Base-by-base conservation (phyloP, 75 land plant species). In the Pinus taeda region DNA sequence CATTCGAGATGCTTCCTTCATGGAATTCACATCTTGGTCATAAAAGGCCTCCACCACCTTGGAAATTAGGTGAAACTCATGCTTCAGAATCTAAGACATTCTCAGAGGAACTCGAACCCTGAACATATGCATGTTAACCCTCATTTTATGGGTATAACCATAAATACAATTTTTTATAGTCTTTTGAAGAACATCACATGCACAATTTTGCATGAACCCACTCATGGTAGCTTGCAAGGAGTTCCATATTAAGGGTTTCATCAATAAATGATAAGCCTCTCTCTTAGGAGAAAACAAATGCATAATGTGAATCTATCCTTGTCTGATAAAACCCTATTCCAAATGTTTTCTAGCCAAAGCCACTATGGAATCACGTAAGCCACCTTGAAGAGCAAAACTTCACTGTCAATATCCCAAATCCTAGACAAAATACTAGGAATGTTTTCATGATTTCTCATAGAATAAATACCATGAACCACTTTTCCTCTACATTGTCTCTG, bases 401-500 rank as follows among this genome's bases (percentile, higher is more conserved):
- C 93, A 37, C 98, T 98, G 75, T 97, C 99, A 53, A 93, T 71
- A 67, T 97, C 99, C 88, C 89, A 82, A 49, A 90, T 88, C 3
- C 84, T 83, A 75, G 84, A 75, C 0, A 92, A 88, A n/a, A 94
- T 56, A 24, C 18, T n/a, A 26, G 81, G 86, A 71, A 91, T 83
- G 0, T 22, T 30, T 75, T 72, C 29, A 92, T 85, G 57, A 88
- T 78, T 26, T 26, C 26, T 26, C 26, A 26, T 26, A 26, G 26
- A 26, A 26, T 26, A 26, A 26, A 26, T 26, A 26, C 26, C 26
- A 91, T 81, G 79, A 97, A 94, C 99, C 98, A 97, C 78, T 97
- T 98, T 79, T 97, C 99, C 30, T 93, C 95, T 30, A 97, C 78
- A 66, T 92, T 90, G 81, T 94, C 97, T 29, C 98, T 98, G 74